phyloP scores from a whole-genome alignment of 176 grass and related monocot genomes.

The Themeda triandra region DNA sequence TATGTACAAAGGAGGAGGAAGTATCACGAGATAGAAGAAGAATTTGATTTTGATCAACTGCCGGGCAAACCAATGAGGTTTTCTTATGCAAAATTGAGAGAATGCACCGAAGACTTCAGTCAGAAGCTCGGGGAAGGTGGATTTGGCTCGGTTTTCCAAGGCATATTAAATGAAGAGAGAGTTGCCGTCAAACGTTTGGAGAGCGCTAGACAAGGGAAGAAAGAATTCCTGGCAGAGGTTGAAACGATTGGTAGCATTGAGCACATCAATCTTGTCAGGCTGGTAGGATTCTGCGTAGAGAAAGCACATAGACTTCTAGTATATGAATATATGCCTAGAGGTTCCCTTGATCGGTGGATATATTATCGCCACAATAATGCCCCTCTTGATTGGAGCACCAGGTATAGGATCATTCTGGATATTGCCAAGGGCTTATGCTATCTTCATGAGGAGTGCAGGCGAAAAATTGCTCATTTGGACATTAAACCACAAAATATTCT shows the following conservation, averaged over 20 bases:
- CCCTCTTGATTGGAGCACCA: constrained; percentile 31
- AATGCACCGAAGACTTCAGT: constrained; percentile 20
- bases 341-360: constrained; percentile 39
- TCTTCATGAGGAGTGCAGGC: constrained; percentile 35
- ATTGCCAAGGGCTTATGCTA: constrained; percentile 35
- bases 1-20: constrained; percentile 10
- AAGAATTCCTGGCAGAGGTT: constrained; percentile 24
- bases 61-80: constrained; percentile 25
- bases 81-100: constrained; percentile 19
- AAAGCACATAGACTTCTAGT: constrained; percentile 38
- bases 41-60: constrained; percentile 22
- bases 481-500: constrained; percentile 9
- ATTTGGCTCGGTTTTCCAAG: constrained; percentile 38
- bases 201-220: constrained; percentile 12
- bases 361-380: constrained; percentile 23
- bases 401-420: constrained; percentile 24
- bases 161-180: constrained; percentile 30
- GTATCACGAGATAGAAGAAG: constrained; percentile 21
- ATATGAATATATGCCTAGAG: constrained; percentile 33
- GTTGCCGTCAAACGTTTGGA: constrained; percentile 35
- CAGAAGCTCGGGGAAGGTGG: constrained; percentile 44
- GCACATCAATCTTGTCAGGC: constrained; percentile 37
- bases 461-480: constrained; percentile 35
- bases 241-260: constrained; percentile 32
- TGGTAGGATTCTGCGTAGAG: constrained; percentile 31